phyloP scores from a whole-genome alignment of 2,329 filamentous ascomycete genomes.

The Delphinella strobiligena region DNA sequence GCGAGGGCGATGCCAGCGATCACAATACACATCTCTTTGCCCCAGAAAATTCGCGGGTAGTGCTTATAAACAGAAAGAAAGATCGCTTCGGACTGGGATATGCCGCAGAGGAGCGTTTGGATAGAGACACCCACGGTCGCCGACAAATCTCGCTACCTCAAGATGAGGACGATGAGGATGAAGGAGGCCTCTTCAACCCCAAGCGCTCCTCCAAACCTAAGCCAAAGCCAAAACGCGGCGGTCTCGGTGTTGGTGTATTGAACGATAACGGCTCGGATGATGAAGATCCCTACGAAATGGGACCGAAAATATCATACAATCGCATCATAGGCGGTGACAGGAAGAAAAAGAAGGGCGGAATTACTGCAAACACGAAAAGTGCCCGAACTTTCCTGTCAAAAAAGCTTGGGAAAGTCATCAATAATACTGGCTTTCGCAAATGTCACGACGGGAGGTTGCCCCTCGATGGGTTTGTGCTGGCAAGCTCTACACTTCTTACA shows the following conservation, averaged over 20 bases:
- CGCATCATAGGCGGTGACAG: conserved; percentile 70
- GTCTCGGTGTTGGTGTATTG: conserved; percentile 76
- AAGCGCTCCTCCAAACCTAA: conserved; percentile 25
- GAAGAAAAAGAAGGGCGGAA: conserved; percentile 50
- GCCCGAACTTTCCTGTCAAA: conserved; percentile 66
- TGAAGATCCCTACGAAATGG: conserved; percentile 86
- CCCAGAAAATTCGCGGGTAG: conserved; percentile 64
- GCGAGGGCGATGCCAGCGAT: conserved; percentile 29
- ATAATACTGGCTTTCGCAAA: conserved; percentile 45
- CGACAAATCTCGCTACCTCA: conserved; percentile 1
- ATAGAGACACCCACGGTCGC: neutral
- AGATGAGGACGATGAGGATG: conserved; percentile 20
- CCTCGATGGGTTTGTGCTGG: conserved; percentile 67
- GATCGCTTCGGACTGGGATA: conserved; percentile 62
- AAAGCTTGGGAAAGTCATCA: conserved; percentile 33
- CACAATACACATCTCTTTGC: conserved; percentile 57
- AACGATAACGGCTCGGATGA: conserved; percentile 94
- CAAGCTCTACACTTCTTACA: conserved; percentile 31
- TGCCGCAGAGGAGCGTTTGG: conserved; percentile 44
- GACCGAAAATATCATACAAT: conserved; percentile 81
- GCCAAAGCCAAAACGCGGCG: conserved; percentile 48
- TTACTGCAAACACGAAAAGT: conserved; percentile 14
- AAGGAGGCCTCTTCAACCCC: conserved; percentile 21
- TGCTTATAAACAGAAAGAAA: conserved; percentile 51
- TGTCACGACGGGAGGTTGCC: conserved; percentile 77